These are phyloP conservation scores for Exidia glandulosa DNA, from an alignment of 768 basidiomycete genomes.

Conservation along the genomic window DNA sequence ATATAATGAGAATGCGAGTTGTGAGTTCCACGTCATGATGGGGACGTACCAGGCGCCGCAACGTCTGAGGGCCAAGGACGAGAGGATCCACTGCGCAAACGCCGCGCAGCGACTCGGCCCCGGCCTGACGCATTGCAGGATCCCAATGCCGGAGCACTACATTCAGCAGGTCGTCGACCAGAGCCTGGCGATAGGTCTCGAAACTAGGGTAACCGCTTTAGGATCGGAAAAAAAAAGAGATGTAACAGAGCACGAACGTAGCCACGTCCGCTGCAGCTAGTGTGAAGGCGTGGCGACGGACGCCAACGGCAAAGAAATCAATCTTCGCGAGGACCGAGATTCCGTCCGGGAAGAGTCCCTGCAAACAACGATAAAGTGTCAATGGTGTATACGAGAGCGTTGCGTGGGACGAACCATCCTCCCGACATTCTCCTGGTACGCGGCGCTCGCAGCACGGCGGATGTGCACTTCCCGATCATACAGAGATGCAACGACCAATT, in stretches of 20 bases:
- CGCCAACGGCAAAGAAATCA: slow-evolving; percentile 90
- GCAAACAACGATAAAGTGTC: background rate
- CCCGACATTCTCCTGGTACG: slow-evolving; percentile 95
- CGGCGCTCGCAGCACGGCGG: slow-evolving; percentile 89
- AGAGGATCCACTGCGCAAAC: slow-evolving; percentile 54
- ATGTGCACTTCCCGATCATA: slow-evolving; percentile 94
- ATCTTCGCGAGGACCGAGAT: slow-evolving; percentile 87
- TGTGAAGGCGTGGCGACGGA: slow-evolving; percentile 76
- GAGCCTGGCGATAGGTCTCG: slow-evolving; percentile 53
- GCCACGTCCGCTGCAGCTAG: slow-evolving; percentile 79
- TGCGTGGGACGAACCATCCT: slow-evolving; percentile 52
- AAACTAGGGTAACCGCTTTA: slow-evolving; percentile 41
- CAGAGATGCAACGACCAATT: slow-evolving; percentile 67
- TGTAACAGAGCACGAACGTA: slow-evolving; percentile 41
- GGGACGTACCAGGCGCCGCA: slow-evolving; percentile 40
- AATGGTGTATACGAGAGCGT: slow-evolving; percentile 2
- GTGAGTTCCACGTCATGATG: too few relatives aligned
- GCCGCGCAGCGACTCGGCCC: slow-evolving; percentile 59
- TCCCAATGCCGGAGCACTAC: slow-evolving; percentile 89
- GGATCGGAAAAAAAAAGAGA: slow-evolving; percentile 6
- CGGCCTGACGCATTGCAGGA: slow-evolving; percentile 60
- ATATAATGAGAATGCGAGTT: slow-evolving; percentile 1
- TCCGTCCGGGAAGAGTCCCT: slow-evolving; percentile 88
- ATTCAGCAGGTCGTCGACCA: slow-evolving; percentile 63
- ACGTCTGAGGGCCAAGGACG: slow-evolving; percentile 38